These are phyloP conservation scores for Alternaria atra DNA, from an alignment of 2,329 filamentous ascomycete genomes.

Conservation along the genomic window DNA sequence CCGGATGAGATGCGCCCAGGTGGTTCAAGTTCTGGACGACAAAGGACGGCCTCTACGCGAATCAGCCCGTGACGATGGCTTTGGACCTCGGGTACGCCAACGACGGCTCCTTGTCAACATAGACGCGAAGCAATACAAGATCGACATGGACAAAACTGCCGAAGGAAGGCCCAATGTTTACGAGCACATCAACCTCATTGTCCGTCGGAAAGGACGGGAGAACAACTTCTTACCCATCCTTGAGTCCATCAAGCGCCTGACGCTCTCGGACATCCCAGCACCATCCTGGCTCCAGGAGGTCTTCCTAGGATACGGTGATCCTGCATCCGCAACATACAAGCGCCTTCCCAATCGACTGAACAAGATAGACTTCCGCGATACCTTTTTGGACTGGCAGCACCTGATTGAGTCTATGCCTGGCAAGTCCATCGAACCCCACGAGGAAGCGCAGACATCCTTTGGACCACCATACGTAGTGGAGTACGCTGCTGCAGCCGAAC, in stretches of 20 bases:
- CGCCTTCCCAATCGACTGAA: conserved; percentile 79
- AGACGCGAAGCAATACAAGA: conserved; percentile 79
- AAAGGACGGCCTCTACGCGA: conserved; percentile 78
- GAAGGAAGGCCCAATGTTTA: conserved; percentile 82
- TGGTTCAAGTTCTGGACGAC: conserved; percentile 87
- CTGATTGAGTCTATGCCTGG: conserved; percentile 89
- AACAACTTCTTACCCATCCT: conserved; percentile 97
- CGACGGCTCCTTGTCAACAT: conserved; percentile 81
- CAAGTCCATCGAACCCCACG: conserved; percentile 81
- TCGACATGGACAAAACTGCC: conserved; percentile 73
- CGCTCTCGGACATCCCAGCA: conserved; percentile 83
- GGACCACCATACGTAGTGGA: conserved; percentile 89
- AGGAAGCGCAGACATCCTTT: conserved; percentile 76
- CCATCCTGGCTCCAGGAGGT: conserved; percentile 95
- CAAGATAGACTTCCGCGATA: conserved; percentile 89
- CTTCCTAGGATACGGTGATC: conserved; percentile 96
- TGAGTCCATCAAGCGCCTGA: conserved; percentile 87
- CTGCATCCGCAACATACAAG: conserved; percentile 85
- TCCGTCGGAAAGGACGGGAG: conserved; percentile 84
- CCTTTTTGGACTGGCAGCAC: conserved; percentile 95
- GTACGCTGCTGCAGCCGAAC: conserved; percentile 54
- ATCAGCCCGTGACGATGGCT: conserved; percentile 69
- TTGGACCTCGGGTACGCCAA: conserved; percentile 65
- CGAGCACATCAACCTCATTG: conserved; percentile 82
- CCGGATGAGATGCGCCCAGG: conserved; percentile 80